Evolutionary conservation across 345 rosid genomes (phyloP), one percentile per base, ranked within the genome.

Genomic region (Boechera retrofracta): DNA sequence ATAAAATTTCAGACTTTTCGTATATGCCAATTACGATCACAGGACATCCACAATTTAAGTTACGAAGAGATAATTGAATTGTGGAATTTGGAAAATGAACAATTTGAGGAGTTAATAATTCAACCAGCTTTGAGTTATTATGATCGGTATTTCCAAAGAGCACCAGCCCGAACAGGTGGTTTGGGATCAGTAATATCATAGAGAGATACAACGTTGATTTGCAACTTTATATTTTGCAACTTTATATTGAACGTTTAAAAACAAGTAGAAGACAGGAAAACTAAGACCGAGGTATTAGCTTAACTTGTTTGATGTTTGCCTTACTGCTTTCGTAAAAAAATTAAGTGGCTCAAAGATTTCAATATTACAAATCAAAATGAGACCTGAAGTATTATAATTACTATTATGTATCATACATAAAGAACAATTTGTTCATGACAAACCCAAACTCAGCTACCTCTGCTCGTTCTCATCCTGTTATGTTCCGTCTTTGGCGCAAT

Each of bases 401-500:
- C 7, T 54, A 28, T 55, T 29, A 53, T 32, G 26, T 58, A 35
- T 58, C 64, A 33, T 58, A 58, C 28, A 16, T 18, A n/a, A n/a
- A 33, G 63, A 33, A 33, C 42, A 33, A 33, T n/a, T 57, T 57
- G 24, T 7, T 33, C 26, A 32, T n/a, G 28, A 21, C 28, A 58
- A 58, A 58, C 39, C 64, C 64, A 33, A 58, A 16, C 44, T 33
- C 26, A 58, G 44, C 28, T n/a, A 58, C 44, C 13, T 33, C 39
- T 55, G 38, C 38, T 4, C 38, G 32, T 31, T 56, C 35, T n/a
- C 38, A 0, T 13, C 41, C 41, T 32, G 63, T 4, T 12, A 3
- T 57, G 7, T 33, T 57, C 11, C 10, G 12, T 33, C n/a, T 57
- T 57, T 57, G 12, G 62, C 11, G 11, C 38, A 57, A 57, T 32